Base-by-base conservation (phyloP, 2,329 filamentous ascomycete genomes). In the Coleophoma cylindrospora region DNA sequence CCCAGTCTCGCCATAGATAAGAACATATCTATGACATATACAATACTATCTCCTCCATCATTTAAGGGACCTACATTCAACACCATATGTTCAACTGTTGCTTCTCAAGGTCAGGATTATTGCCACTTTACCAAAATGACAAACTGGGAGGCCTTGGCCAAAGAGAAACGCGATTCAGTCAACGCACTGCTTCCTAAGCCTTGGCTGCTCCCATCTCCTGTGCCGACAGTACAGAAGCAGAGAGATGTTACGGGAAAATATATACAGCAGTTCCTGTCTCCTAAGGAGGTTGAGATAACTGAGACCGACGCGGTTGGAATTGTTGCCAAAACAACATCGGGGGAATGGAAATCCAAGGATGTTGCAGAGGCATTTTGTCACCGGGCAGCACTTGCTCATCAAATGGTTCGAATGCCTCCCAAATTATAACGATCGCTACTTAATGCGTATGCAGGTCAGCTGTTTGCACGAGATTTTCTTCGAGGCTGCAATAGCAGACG, bases 381-480 rank as follows among this genome's bases (percentile, higher is more conserved):
- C 57, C 65, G 74, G 46, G 77, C 77, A 3, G 70, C 76, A 3
- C 70, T 76, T 27, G 77, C 76, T 9, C 77, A 81, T 58, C 77
- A 81, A 61, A 57, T 81, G 59, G 75, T 77, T 65, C 76, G 45
- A 77, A 79, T 76, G 76, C 3, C 13, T 12, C 14, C n/a, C 17
- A 40, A 41, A 9, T 43, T 22, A 36, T 13, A 27, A 34, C 7
- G 33, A 40, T 7, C 37, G 4, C 38, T 48, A 40, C 77, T 40
- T 73, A 77, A 11, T 54, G 82, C 43, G 54, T 11, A 64, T 17
- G 3, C 14, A 79, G 75, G 79, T 76, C 15, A 83, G 81, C 58
- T 83, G 80, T 59, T 67, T 84, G 3, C 78, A 74, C 13, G 78
- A 83, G 53, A 74, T 75, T 21, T 73, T 83, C 52, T 81, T 81